These are phyloP conservation scores for Penicillium lividum DNA, from an alignment of 495 filamentous ascomycete genomes.

Conservation along the genomic window DNA sequence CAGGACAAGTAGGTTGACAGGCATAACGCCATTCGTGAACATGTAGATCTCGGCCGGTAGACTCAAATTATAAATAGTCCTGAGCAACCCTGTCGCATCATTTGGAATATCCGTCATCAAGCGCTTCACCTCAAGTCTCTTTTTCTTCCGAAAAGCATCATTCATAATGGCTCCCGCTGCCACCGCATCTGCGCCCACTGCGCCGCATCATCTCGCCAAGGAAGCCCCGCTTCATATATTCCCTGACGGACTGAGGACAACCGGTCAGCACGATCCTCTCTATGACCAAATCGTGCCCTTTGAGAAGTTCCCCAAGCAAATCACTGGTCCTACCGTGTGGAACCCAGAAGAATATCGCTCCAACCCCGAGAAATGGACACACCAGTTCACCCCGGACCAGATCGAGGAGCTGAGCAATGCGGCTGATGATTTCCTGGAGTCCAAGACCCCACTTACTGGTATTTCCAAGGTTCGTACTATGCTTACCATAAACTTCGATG, in stretches of 20 bases:
- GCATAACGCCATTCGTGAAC: slow-evolving; percentile 2
- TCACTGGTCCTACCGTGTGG: slow-evolving; percentile 77
- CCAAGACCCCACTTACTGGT: slow-evolving; percentile 64
- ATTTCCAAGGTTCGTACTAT: slow-evolving; percentile 57
- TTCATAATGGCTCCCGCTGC: slow-evolving; percentile 40
- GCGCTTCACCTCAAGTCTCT: not conserved
- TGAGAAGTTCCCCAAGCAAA: slow-evolving; percentile 66
- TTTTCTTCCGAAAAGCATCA: slow-evolving; percentile 6
- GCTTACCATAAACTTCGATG: not conserved
- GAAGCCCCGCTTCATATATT: slow-evolving; percentile 38
- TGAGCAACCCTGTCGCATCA: not conserved
- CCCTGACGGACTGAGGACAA: slow-evolving; percentile 60
- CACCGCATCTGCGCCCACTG: slow-evolving; percentile 28
- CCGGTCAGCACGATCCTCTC: slow-evolving; percentile 73
- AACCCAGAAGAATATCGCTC: slow-evolving; percentile 64
- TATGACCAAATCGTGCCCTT: slow-evolving; percentile 67
- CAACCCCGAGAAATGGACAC: slow-evolving; percentile 72
- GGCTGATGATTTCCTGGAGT: slow-evolving; percentile 65
- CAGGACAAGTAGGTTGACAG: not conserved
- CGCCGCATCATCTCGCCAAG: slow-evolving; percentile 34
- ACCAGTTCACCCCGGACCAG: slow-evolving; percentile 63
- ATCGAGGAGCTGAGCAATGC: slow-evolving; percentile 64
- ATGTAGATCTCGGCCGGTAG: slow-evolving; percentile 20
- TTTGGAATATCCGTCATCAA: not conserved
- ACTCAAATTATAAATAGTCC: slow-evolving; percentile 20